A percentile compares a stretch with the other conserved stretches of the same genome.
phyloP scores from a whole-genome alignment of 164 flowering plant genomes.

The Hamamelis virginiana region DNA sequence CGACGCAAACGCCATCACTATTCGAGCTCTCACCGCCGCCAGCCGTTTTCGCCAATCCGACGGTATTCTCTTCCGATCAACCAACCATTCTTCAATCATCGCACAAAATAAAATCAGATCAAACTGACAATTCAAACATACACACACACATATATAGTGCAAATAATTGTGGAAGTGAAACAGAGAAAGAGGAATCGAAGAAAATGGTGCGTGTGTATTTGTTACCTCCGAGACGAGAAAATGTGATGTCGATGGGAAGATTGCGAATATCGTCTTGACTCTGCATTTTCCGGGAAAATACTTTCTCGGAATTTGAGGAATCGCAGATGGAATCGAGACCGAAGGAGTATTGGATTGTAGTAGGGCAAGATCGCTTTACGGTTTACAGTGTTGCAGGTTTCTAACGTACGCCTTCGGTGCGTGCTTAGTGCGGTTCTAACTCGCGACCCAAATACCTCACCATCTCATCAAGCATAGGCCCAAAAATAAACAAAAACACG shows the following conservation, averaged over 20 bases:
- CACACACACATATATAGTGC: neutral
- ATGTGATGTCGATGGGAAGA: conserved; percentile 88
- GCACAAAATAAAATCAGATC: conserved; percentile 3
- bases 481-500: too few species aligned
- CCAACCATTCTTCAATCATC: conserved; percentile 79
- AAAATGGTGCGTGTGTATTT: neutral
- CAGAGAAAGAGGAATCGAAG: neutral
- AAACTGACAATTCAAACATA: conserved; percentile 1
- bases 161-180: neutral
- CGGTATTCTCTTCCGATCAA: conserved; percentile 90
- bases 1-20: conserved; percentile 61
- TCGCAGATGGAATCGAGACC: too few species aligned
- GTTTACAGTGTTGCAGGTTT: too few species aligned
- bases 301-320: neutral
- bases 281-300: conserved; percentile 44
- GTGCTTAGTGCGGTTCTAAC: too few species aligned
- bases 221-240: conserved; percentile 90
- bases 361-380: too few species aligned
- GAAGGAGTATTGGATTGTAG: too few species aligned
- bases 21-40: conserved; percentile 53
- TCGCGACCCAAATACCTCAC: too few species aligned
- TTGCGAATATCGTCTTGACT: conserved; percentile 58
- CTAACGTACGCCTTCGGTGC: too few species aligned
- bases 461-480: too few species aligned
- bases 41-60: conserved; percentile 79